A percentile compares a stretch with the other conserved stretches of the same genome.
phyloP scores from a whole-genome alignment of 2,329 filamentous ascomycete species.

The Exophiala viscosa region DNA sequence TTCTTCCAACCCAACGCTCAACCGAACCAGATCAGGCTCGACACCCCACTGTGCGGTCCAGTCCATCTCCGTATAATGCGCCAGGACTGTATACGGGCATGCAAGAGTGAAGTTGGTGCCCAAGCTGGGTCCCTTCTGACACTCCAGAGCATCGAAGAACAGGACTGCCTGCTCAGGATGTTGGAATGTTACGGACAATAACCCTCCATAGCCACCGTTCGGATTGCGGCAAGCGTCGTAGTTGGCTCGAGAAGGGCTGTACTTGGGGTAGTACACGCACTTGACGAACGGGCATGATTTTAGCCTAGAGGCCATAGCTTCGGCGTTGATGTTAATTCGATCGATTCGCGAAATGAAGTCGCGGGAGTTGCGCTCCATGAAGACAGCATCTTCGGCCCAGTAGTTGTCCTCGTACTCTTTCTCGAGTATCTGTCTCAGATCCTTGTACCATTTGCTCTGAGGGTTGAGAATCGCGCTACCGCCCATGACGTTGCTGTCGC shows the following conservation, averaged over 20 bases:
- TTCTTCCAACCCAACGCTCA: constrained; percentile 89
- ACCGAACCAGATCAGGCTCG: constrained; percentile 71
- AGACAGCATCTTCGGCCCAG: constrained; percentile 90
- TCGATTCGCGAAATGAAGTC: constrained; percentile 82
- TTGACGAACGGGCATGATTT: constrained; percentile 63
- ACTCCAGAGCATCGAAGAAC: constrained; percentile 83
- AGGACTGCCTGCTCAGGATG: constrained; percentile 65
- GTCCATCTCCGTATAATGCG: constrained; percentile 87
- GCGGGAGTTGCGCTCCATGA: constrained; percentile 92
- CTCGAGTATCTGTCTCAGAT: constrained; percentile 64
- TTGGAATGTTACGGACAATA: constrained; percentile 80
- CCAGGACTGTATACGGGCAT: constrained; percentile 85
- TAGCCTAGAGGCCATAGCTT: constrained; percentile 73
- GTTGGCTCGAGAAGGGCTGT: constrained; percentile 61
- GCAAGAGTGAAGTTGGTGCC: constrained; percentile 94
- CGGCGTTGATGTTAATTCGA: constrained; percentile 79
- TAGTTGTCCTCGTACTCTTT: constrained; percentile 79
- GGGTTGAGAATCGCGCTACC: constrained; percentile 67
- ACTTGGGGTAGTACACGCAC: constrained; percentile 81
- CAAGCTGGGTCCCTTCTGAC: constrained; percentile 87
- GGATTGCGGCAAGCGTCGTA: constrained; percentile 77
- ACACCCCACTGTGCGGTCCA: constrained; percentile 81
- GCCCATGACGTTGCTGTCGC: constrained; percentile 97
- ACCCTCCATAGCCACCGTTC: constrained; percentile 79
- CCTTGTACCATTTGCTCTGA: constrained; percentile 60